Conservation (phyloP, 805 yeast species). For the Lipomyces kockii region DNA sequence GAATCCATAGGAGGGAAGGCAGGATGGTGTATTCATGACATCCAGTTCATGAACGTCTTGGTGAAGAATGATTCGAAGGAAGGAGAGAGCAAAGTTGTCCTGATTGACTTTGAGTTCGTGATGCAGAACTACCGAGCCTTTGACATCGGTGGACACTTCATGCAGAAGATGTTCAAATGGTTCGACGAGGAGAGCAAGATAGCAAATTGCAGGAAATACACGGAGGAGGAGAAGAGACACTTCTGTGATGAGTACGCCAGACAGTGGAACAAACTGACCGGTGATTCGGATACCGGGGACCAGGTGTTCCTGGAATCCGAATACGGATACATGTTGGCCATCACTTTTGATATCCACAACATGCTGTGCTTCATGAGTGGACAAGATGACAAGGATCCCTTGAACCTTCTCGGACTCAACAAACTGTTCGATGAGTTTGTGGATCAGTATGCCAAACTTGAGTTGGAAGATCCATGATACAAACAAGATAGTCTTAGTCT, state of each 20-base stretch:
- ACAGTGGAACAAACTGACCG: not conserved
- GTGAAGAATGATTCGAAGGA: not conserved
- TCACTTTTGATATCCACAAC: slow-evolving; percentile 3
- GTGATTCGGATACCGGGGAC: not conserved
- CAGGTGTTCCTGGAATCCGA: not conserved
- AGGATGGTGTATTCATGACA: not conserved
- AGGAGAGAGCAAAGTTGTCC: slow-evolving; percentile 1
- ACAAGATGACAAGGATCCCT: not conserved
- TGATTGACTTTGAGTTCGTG: slow-evolving; percentile 3
- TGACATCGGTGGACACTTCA: slow-evolving; percentile 2
- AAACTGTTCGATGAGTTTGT: slow-evolving; percentile 2
- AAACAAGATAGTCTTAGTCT: not conserved
- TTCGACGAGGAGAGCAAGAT: slow-evolving; percentile 1
- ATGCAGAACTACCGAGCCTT: not conserved
- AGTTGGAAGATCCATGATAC: not conserved
- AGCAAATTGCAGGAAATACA: not conserved
- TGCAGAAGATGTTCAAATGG: slow-evolving; percentile 1
- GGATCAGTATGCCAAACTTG: slow-evolving; percentile 1
- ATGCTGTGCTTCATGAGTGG: not conserved
- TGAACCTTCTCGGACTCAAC: not conserved
- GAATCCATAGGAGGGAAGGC: not conserved
- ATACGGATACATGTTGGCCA: slow-evolving; percentile 1
- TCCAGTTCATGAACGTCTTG: not conserved
- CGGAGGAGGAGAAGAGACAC: not conserved
- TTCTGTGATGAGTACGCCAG: slow-evolving; percentile 1